phyloP scores from a whole-genome alignment of 2,329 filamentous ascomycete genomes.

The Diatrype stigma region DNA sequence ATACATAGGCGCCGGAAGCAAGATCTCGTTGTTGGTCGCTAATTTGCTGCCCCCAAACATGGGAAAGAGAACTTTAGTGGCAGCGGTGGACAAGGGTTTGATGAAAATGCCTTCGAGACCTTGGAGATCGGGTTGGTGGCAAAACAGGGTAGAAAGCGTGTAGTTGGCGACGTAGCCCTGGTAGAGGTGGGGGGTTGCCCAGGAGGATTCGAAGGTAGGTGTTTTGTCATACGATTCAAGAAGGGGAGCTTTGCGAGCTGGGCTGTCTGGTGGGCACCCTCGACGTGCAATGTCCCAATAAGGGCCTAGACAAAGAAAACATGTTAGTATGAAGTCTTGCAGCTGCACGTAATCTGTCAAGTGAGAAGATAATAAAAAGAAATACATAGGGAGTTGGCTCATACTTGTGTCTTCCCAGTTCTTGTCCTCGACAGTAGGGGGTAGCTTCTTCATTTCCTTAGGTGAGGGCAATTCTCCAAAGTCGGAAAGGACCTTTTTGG shows the following conservation, averaged over 20 bases:
- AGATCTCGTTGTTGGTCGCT: constrained; percentile 65
- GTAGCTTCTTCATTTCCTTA: constrained; percentile 32
- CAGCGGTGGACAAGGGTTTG: constrained; percentile 51
- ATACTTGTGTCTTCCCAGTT: constrained; percentile 49
- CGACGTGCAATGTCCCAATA: constrained; percentile 56
- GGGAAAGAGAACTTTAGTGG: constrained; percentile 56
- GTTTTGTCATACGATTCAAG: constrained; percentile 40
- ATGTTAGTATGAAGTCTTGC: constrained; percentile 10
- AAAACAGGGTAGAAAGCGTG: constrained; percentile 57
- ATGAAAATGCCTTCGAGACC: constrained; percentile 63
- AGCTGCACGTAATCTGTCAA: neutral
- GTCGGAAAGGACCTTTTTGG: constrained; percentile 39
- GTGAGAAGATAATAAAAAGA: neutral
- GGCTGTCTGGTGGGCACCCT: constrained; percentile 60
- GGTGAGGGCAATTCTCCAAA: constrained; percentile 41
- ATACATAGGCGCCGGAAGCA: constrained; percentile 67
- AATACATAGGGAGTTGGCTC: constrained; percentile 10
- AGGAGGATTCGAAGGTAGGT: constrained; percentile 41
- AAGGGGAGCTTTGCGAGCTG: constrained; percentile 46
- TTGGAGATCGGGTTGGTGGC: constrained; percentile 61
- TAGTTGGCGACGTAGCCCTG: constrained; percentile 60
- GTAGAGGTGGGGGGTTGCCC: constrained; percentile 45
- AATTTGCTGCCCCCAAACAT: constrained; percentile 68
- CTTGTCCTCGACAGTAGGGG: constrained; percentile 34
- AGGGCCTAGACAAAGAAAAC: constrained; percentile 30